Conservation (phyloP, 306 rosid species). For the Acacia melanoxylon region DNA sequence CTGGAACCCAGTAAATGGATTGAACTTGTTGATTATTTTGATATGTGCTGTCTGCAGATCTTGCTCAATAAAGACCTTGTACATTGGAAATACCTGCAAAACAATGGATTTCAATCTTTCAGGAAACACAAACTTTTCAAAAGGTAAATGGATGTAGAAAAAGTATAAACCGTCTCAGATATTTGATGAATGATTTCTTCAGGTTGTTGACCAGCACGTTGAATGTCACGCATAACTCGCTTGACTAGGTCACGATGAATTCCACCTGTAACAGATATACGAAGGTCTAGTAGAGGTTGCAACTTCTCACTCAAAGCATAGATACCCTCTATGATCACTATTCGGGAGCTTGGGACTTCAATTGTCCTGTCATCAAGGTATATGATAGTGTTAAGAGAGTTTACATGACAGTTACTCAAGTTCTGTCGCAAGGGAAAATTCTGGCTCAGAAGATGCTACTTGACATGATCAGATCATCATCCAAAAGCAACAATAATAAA, state of each 20-base stretch:
- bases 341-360: slow-evolving; percentile 7
- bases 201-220: slow-evolving; percentile 15
- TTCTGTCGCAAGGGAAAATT: background rate
- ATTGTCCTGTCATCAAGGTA: slow-evolving; percentile 7
- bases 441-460: background rate
- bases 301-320: slow-evolving; percentile 18
- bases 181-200: slow-evolving; percentile 14
- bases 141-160: background rate
- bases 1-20: slow-evolving; percentile 21
- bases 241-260: slow-evolving; percentile 14
- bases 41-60: slow-evolving; percentile 13
- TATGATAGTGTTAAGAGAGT: background rate
- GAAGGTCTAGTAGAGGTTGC: slow-evolving; percentile 17
- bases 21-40: slow-evolving; percentile 17
- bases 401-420: background rate
- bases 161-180: slow-evolving; percentile 1
- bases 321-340: slow-evolving; percentile 13
- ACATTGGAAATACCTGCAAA: slow-evolving; percentile 19
- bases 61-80: slow-evolving; percentile 9
- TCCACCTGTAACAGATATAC: slow-evolving; percentile 15
- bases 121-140: background rate
- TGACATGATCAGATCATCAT: background rate
- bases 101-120: background rate
- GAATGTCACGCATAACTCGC: slow-evolving; percentile 13
- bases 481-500: background rate